Percentiles rank a stretch among this genome's conserved stretches.
Evolutionary conservation across 148 eudicot genomes (phyloP).

Genomic region (Camellia sinensis): DNA sequence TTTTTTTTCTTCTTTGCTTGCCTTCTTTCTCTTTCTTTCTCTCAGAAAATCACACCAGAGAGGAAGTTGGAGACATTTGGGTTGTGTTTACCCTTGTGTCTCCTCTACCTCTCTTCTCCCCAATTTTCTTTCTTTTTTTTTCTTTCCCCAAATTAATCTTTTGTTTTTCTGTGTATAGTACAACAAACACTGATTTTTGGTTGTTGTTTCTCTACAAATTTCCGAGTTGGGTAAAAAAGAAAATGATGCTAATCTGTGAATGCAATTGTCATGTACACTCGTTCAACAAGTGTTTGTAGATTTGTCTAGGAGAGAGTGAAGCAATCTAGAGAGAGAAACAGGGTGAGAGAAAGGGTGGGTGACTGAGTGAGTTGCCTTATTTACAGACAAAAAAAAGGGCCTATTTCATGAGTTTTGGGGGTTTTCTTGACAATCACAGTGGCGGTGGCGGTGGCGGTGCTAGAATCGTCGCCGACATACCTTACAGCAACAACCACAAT

Average conservation of each 20-base stretch:
- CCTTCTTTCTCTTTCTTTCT: constrained; percentile 30
- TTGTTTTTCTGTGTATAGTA: background rate
- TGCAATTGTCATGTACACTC: background rate
- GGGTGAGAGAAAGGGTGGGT: background rate
- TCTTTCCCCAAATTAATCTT: background rate
- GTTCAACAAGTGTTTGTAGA: background rate
- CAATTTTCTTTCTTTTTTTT: background rate
- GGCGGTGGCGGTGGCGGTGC: constrained; percentile 43
- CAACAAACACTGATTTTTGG: background rate
- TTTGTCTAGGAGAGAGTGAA: constrained; percentile 9
- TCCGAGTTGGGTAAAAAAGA: background rate
- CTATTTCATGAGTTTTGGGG: constrained; percentile 89
- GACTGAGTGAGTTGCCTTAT: background rate
- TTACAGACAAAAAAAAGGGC: constrained; percentile 4
- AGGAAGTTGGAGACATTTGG: constrained; percentile 79
- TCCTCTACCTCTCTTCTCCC: constrained; percentile 58
- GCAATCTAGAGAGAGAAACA: constrained; percentile 13
- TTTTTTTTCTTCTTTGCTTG: background rate
- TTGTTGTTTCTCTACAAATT: background rate
- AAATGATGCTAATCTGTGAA: background rate
- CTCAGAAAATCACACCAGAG: constrained; percentile 17
- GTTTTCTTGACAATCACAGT: constrained; percentile 56
- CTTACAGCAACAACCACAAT: constrained; percentile 34
- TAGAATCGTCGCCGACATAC: constrained; percentile 42
- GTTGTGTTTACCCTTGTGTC: constrained; percentile 57